Evolutionary conservation across 495 filamentous ascomycete species (phyloP), one percentile per base, ranked within the genome.

Genomic region (Annulohypoxylon maeteangense): DNA sequence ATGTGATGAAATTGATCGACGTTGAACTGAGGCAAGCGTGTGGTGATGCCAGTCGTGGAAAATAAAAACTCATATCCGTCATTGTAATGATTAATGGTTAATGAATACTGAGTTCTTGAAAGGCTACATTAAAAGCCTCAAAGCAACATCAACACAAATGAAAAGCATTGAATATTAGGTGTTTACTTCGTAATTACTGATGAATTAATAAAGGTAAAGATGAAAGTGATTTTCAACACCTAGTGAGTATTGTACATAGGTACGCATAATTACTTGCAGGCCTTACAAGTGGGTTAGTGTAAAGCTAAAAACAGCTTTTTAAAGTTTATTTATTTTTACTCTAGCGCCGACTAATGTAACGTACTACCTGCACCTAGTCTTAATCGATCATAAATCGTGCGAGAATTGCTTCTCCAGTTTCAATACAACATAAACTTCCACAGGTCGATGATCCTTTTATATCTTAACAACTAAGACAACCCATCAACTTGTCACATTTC

Each of bases 331-430:
- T 57, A 31, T 48, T 56, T 66, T 40, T 40, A 40, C 4, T 57
- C 31, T 48, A 57, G 38, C 31, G 18, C 63, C 20, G 18, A 59
- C 48, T 51, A 54, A 65, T 65, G 47, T 18, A 34, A 14, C n/a
- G n/a, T n/a, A n/a, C n/a, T 2, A 14, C 38, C 42, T 53, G n/a
- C 44, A 51, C n/a, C n/a, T 55, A 31, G 59, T 62, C 36, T 34
- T 34, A 60, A 67, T 59, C 54, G 55, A 62, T 70, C 60, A 48
- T 8, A 34, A 48, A 67, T 67, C 59, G 67, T 29, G 53, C 27
- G 44, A 27, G 44, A 63, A 48, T 69, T 63, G 42, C 31, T 70
- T 70, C 67, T 65, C 66, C 66, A 58, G 29, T 58, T 44, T 32
- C 53, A 53, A 57, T 69, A 63, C 66, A 62, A 63, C 57, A 56